Percentiles rank a stretch among this genome's conserved stretches.
phyloP scores from a whole-genome alignment of 1,284 basidiomycete genomes.

The Tilletia horrida region DNA sequence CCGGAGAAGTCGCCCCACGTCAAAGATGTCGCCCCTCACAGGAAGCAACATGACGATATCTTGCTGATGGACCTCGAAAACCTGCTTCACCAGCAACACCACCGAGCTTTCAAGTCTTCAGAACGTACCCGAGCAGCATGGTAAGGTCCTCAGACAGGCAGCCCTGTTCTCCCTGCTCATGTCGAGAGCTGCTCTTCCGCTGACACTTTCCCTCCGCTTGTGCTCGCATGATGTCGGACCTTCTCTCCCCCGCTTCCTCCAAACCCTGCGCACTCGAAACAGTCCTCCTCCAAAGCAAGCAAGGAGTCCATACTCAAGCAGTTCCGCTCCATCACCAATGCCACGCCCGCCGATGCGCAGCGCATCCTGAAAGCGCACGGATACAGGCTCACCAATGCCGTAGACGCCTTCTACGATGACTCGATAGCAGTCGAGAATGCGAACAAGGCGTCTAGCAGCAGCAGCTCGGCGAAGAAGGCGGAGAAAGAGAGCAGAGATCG shows the following conservation, averaged over 20 bases:
- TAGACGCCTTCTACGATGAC: slow-evolving; percentile 69
- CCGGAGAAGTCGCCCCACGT: too few relatives aligned
- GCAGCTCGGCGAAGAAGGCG: slow-evolving; percentile 17
- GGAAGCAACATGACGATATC: too few relatives aligned
- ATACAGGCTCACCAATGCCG: slow-evolving; percentile 67
- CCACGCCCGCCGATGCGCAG: slow-evolving; percentile 62
- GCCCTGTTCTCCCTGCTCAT: too few relatives aligned
- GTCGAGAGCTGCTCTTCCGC: neutral
- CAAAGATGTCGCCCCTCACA: too few relatives aligned
- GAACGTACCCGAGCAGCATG: too few relatives aligned
- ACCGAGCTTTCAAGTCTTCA: too few relatives aligned
- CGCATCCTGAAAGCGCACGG: slow-evolving; percentile 70
- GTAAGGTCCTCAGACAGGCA: too few relatives aligned
- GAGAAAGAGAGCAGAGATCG: slow-evolving; percentile 51
- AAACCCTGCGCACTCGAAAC: too few relatives aligned
- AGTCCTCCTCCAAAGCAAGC: slow-evolving; percentile 31
- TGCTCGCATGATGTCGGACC: too few relatives aligned
- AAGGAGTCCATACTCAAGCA: slow-evolving; percentile 37
- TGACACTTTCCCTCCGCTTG: neutral
- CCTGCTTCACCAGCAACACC: too few relatives aligned
- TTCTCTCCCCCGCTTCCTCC: neutral
- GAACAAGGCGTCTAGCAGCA: slow-evolving; percentile 27
- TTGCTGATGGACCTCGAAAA: too few relatives aligned
- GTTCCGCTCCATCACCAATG: slow-evolving; percentile 37
- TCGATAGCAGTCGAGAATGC: slow-evolving; percentile 34